Evolutionary conservation across 192 early-diverging fungal genomes (phyloP).

Genomic region (Linnemannia hyalina): DNA sequence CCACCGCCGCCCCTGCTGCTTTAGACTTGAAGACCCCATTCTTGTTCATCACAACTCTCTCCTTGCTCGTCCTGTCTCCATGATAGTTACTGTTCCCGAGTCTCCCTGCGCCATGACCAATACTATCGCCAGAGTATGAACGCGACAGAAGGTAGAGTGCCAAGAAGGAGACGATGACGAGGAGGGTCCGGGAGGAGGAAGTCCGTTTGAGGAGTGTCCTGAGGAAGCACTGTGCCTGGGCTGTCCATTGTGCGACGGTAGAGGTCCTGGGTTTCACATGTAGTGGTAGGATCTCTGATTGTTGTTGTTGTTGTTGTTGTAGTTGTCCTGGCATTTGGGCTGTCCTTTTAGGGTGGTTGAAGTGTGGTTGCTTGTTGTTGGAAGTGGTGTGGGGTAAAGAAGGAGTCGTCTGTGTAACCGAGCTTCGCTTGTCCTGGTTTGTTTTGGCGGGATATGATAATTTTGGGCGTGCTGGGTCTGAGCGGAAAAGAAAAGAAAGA

Average conservation of each 20-base stretch:
- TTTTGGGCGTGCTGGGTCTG: no score
- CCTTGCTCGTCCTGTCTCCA: not conserved
- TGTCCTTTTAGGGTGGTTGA: not conserved
- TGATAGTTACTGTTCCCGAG: not conserved
- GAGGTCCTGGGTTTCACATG: constrained; percentile 26
- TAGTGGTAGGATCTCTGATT: constrained; percentile 42
- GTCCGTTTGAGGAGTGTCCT: constrained; percentile 29
- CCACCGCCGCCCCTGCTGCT: not conserved
- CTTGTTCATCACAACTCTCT: not conserved
- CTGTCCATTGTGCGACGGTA: not conserved
- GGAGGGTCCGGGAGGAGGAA: constrained; percentile 18
- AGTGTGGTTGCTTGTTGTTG: no score
- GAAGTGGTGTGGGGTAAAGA: no score
- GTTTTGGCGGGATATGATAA: no score
- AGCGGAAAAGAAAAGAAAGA: not conserved
- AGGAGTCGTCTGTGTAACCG: no score
- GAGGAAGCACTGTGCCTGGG: not conserved
- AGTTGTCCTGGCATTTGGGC: constrained; percentile 24
- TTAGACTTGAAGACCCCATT: not conserved
- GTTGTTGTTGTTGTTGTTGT: no score
- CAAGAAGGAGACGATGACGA: constrained; percentile 30
- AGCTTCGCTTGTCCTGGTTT: no score
- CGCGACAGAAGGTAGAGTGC: constrained; percentile 19
- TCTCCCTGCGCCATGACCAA: not conserved
- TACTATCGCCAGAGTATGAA: not conserved